A percentile compares a stretch with the other conserved stretches of the same genome.
These are phyloP conservation scores for Boletus edulis DNA, from an alignment of 768 basidiomycete species.

Conservation along the genomic window DNA sequence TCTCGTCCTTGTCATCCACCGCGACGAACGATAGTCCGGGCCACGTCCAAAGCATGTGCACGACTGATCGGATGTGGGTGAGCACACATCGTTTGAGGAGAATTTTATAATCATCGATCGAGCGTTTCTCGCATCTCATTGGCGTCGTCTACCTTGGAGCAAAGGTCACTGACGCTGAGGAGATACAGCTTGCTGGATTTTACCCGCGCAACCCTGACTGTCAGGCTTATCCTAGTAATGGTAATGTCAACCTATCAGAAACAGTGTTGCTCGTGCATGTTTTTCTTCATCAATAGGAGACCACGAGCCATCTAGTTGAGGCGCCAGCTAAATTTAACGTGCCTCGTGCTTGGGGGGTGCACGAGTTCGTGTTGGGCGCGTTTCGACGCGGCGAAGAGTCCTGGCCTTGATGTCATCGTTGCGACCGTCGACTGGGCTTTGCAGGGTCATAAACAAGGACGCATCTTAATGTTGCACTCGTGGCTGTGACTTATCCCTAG, in stretches of 20 bases:
- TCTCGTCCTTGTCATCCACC: background rate
- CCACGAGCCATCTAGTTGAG: background rate
- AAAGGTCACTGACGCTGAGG: background rate
- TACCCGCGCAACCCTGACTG: constrained; percentile 3
- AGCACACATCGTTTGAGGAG: background rate
- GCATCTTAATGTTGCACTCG: too few relatives aligned
- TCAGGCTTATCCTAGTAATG: background rate
- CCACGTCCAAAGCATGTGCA: background rate
- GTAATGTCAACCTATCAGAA: background rate
- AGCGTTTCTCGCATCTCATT: constrained; percentile 1
- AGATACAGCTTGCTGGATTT: background rate
- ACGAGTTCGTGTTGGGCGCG: background rate
- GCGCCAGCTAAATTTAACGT: background rate
- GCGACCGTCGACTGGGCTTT: too few relatives aligned
- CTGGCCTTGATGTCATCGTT: too few relatives aligned
- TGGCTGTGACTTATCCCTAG: too few relatives aligned
- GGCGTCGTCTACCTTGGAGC: background rate
- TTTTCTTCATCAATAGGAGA: background rate
- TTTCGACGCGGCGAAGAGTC: too few relatives aligned
- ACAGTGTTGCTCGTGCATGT: background rate
- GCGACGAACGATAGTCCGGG: constrained; percentile 4
- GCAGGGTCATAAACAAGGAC: too few relatives aligned
- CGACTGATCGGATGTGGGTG: background rate
- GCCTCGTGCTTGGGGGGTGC: background rate
- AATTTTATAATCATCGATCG: constrained; percentile 2